phyloP scores from a whole-genome alignment of 306 rosid species.

The Medicago ruthenica region DNA sequence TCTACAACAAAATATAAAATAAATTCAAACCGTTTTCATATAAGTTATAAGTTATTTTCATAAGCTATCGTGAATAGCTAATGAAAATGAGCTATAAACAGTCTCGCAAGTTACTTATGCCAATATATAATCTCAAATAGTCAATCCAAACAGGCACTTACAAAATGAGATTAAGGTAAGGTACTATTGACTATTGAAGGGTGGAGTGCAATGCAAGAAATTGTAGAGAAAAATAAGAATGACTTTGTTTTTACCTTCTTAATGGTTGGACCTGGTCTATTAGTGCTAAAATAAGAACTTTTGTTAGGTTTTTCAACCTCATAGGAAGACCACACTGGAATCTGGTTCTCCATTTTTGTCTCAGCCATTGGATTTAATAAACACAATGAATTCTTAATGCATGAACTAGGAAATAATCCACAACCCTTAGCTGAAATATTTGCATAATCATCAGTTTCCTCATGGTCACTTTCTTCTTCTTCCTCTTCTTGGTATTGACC shows the following conservation, averaged over 20 bases:
- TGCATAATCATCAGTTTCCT: slow-evolving; percentile 53
- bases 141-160: too few species aligned
- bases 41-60: too few species aligned
- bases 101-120: too few species aligned
- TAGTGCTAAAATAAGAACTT: slow-evolving; percentile 50
- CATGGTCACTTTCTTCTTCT: slow-evolving; percentile 73
- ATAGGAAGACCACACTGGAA: slow-evolving; percentile 44
- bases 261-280: slow-evolving; percentile 53
- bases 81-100: too few species aligned
- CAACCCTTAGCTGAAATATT: slow-evolving; percentile 74
- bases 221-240: slow-evolving; percentile 24
- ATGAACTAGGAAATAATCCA: slow-evolving; percentile 66
- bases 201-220: slow-evolving; percentile 21
- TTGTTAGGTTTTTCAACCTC: slow-evolving; percentile 52
- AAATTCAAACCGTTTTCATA: too few species aligned
- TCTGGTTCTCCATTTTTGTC: slow-evolving; percentile 57
- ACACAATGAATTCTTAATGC: slow-evolving; percentile 67
- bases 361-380: slow-evolving; percentile 62
- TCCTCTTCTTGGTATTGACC: slow-evolving; percentile 49
- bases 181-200: slow-evolving; percentile 4
- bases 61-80: too few species aligned
- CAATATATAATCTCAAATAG: too few species aligned
- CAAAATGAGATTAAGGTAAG: background rate
- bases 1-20: too few species aligned
- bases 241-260: slow-evolving; percentile 61